These are phyloP conservation scores for Heterobasidion parviporum DNA, from an alignment of 1,284 basidiomycete genomes.

Conservation along the genomic window DNA sequence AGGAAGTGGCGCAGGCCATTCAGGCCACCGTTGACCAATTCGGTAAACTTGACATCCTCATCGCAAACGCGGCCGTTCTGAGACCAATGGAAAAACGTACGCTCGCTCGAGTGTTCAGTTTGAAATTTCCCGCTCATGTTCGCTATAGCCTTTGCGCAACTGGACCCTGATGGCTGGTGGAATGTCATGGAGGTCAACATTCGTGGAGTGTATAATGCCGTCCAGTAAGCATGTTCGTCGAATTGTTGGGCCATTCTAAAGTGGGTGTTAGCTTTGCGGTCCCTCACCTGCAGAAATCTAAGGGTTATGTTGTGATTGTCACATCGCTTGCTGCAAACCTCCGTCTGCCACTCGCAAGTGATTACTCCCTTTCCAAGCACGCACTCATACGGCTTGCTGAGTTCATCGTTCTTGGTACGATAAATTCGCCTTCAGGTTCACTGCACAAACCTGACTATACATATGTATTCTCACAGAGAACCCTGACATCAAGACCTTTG, in stretches of 20 bases:
- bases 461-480: neutral
- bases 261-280: conserved; percentile 1
- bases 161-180: conserved; percentile 4
- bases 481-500: conserved; percentile 5
- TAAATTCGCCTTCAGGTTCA: neutral
- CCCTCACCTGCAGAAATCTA: conserved; percentile 5
- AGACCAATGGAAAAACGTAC: neutral
- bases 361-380: conserved; percentile 8
- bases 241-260: neutral
- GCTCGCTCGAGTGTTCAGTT: neutral
- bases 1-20: conserved; percentile 2
- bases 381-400: conserved; percentile 8
- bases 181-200: conserved; percentile 5
- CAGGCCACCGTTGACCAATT: conserved; percentile 7
- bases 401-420: conserved; percentile 1
- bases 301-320: conserved; percentile 5
- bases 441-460: neutral
- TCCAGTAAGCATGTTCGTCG: neutral
- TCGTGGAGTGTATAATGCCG: conserved; percentile 3
- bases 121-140: neutral
- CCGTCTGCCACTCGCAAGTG: neutral
- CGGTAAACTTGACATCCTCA: conserved; percentile 11
- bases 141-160: neutral
- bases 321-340: conserved; percentile 5
- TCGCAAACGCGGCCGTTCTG: conserved; percentile 10